Evolutionary conservation across 192 early-diverging fungal species (phyloP).

Genomic region (Podila epicladia): DNA sequence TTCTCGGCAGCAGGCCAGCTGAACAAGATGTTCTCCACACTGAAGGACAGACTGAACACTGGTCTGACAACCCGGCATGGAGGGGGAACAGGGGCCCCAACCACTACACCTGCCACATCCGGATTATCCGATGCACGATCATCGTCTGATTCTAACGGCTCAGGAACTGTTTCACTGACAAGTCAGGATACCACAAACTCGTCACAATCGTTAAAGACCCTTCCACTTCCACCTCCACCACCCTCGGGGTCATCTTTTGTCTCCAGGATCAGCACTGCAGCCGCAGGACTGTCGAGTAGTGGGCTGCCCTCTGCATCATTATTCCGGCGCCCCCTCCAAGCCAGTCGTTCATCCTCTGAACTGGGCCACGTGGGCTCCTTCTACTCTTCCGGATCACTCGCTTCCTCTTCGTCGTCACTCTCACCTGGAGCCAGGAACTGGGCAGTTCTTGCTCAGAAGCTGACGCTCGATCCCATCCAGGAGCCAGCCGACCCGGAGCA

Average conservation of each 20-base stretch:
- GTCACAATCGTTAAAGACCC: background rate
- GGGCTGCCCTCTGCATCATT: conserved; percentile 17
- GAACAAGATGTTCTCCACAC: conserved; percentile 36
- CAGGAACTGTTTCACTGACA: background rate
- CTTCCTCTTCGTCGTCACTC: background rate
- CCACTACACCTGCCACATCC: background rate
- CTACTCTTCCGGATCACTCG: background rate
- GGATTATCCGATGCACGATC: background rate
- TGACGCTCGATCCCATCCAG: conserved; percentile 31
- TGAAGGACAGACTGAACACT: conserved; percentile 41
- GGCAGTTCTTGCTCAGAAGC: conserved; percentile 19
- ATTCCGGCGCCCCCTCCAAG: conserved; percentile 29
- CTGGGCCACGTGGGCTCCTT: background rate
- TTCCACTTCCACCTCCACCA: background rate
- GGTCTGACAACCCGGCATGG: conserved; percentile 34
- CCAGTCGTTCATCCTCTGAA: conserved; percentile 11
- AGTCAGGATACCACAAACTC: background rate
- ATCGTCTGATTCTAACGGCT: background rate
- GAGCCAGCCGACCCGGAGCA: conserved; percentile 16
- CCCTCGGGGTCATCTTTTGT: conserved; percentile 13
- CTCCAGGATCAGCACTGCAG: conserved; percentile 25
- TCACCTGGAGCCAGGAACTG: conserved; percentile 2
- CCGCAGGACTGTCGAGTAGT: conserved; percentile 6
- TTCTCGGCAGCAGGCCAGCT: too few species aligned
- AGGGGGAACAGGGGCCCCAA: background rate